A percentile compares a stretch with the other conserved stretches of the same genome.
phyloP scores from a whole-genome alignment of 441 rosid species.

The Theobroma grandiflorum region DNA sequence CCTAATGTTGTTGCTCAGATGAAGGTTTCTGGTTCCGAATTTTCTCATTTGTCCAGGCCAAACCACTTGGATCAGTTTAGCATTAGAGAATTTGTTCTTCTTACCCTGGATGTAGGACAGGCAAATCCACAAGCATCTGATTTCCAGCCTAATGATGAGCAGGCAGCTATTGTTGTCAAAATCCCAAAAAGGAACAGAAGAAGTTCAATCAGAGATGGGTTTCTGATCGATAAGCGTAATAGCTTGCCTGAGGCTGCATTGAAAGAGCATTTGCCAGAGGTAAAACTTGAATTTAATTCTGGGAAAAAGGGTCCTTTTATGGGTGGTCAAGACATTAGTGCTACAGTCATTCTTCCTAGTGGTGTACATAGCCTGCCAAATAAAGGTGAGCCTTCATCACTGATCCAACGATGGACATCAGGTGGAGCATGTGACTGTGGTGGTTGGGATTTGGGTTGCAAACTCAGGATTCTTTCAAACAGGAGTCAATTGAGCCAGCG shows the following conservation, averaged over 20 bases:
- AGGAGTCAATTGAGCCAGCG: slow-evolving; percentile 43
- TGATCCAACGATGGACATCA: slow-evolving; percentile 89
- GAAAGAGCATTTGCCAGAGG: slow-evolving; percentile 37
- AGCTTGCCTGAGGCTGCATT: slow-evolving; percentile 28
- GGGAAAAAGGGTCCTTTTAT: slow-evolving; percentile 30
- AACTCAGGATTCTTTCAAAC: slow-evolving; percentile 69
- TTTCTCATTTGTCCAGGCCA: slow-evolving; percentile 39
- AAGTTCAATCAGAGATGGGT: slow-evolving; percentile 36
- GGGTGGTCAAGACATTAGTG: slow-evolving; percentile 44
- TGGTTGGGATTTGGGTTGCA: slow-evolving; percentile 97
- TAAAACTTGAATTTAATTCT: slow-evolving; percentile 19
- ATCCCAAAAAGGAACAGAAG: slow-evolving; percentile 45
- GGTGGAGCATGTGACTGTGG: slow-evolving; percentile 98
- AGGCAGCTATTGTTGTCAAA: slow-evolving; percentile 84
- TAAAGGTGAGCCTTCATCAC: slow-evolving; percentile 87
- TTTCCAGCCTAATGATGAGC: slow-evolving; percentile 69
- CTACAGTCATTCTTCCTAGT: slow-evolving; percentile 87
- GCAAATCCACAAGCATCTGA: slow-evolving; percentile 51
- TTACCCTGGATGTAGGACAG: slow-evolving; percentile 60
- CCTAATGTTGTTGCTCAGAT: slow-evolving; percentile 79
- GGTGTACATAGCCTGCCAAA: slow-evolving; percentile 85
- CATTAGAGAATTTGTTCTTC: slow-evolving; percentile 74
- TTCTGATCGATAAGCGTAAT: slow-evolving; percentile 34
- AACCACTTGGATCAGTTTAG: slow-evolving; percentile 40
- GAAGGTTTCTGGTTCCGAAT: slow-evolving; percentile 69